phyloP scores from a whole-genome alignment of 2,329 filamentous ascomycete species.

The Nigrospora oryzae region DNA sequence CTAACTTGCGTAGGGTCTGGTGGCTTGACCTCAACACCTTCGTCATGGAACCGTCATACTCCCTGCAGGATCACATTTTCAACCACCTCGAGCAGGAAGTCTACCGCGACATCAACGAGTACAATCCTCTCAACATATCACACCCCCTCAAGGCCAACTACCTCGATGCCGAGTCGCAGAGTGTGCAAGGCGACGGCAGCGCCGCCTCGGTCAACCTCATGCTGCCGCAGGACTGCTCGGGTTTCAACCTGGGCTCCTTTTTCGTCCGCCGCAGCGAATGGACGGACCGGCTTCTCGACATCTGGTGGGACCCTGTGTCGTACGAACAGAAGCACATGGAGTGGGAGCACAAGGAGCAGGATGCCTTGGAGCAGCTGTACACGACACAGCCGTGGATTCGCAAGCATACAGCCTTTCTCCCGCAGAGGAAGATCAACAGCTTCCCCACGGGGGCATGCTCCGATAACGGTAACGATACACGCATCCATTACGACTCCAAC shows the following conservation, averaged over 20 bases:
- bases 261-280: slow-evolving; percentile 79
- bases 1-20: slow-evolving; percentile 70
- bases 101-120: slow-evolving; percentile 93
- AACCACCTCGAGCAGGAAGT: slow-evolving; percentile 63
- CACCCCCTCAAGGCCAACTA: slow-evolving; percentile 70
- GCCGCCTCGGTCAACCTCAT: slow-evolving; percentile 77
- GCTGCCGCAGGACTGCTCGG: slow-evolving; percentile 85
- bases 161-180: slow-evolving; percentile 67
- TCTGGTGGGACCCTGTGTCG: slow-evolving; percentile 97
- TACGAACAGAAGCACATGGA: slow-evolving; percentile 99
- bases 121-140: slow-evolving; percentile 88
- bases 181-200: slow-evolving; percentile 68
- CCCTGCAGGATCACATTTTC: slow-evolving; percentile 86
- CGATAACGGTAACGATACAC: slow-evolving; percentile 63
- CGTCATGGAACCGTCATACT: slow-evolving; percentile 92
- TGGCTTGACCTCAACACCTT: slow-evolving; percentile 97
- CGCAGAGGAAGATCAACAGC: slow-evolving; percentile 87
- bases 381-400: slow-evolving; percentile 87
- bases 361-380: slow-evolving; percentile 89
- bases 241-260: slow-evolving; percentile 96
- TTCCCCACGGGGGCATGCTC: slow-evolving; percentile 88
- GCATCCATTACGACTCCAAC: slow-evolving; percentile 76
- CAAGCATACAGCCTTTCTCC: slow-evolving; percentile 78
- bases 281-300: slow-evolving; percentile 84
- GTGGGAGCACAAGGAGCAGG: slow-evolving; percentile 98